Percentiles rank a stretch among this genome's conserved stretches.
Conservation (phyloP, 768 basidiomycete genomes). For the Gloeostereum incarnatum region DNA sequence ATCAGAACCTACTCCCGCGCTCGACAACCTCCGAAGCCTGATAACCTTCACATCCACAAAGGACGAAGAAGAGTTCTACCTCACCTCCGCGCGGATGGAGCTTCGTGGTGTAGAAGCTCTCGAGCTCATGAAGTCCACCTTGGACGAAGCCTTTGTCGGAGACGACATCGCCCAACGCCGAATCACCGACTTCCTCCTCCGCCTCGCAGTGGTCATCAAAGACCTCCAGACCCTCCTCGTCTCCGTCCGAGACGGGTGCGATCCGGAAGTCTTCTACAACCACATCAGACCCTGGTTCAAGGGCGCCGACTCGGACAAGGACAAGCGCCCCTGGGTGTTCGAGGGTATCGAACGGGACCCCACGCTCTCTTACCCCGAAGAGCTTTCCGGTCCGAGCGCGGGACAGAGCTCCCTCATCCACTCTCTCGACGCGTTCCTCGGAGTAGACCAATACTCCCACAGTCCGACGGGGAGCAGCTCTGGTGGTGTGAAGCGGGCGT, state of each 20-base stretch:
- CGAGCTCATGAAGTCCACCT: constrained; percentile 72
- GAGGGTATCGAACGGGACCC: constrained; percentile 46
- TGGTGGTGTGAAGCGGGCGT: constrained; percentile 22
- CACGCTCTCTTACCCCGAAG: constrained; percentile 30
- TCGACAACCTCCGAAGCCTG: constrained; percentile 53
- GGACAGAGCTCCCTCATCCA: constrained; percentile 78
- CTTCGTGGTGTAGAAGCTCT: constrained; percentile 78
- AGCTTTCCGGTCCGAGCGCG: constrained; percentile 72
- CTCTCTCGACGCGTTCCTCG: constrained; percentile 63
- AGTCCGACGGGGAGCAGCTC: constrained; percentile 13
- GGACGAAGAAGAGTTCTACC: constrained; percentile 85
- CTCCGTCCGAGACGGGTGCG: constrained; percentile 58
- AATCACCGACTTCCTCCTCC: constrained; percentile 51
- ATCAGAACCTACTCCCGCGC: constrained; percentile 22
- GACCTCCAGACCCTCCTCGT: constrained; percentile 54
- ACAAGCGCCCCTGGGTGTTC: constrained; percentile 42
- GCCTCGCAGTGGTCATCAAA: constrained; percentile 57
- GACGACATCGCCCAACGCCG: constrained; percentile 57
- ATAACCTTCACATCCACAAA: constrained; percentile 69
- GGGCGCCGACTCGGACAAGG: constrained; percentile 49
- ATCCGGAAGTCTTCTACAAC: constrained; percentile 65
- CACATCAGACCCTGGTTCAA: constrained; percentile 75
- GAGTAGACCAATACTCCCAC: constrained; percentile 45
- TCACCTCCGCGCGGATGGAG: constrained; percentile 81
- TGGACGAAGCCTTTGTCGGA: constrained; percentile 84